Evolutionary conservation across 2,329 filamentous ascomycete genomes (phyloP), one percentile per base, ranked within the genome.

Genomic region (Sporothrix brasiliensis): DNA sequence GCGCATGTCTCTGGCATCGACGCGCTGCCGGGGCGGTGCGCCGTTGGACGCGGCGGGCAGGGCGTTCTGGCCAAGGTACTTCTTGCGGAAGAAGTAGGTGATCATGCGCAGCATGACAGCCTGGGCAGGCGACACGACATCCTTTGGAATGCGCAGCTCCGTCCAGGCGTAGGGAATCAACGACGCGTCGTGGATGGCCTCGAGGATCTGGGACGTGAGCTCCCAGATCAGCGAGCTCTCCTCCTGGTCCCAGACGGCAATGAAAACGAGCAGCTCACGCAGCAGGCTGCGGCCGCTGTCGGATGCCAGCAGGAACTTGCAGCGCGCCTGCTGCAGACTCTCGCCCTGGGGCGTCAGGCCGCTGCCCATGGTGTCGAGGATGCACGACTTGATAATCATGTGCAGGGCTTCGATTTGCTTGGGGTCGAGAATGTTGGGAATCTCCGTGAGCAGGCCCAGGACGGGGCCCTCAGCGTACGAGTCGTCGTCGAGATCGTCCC

Each of bases 321-420:
- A 97, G 27, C 94, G 86, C 1, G 94, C 92, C 73, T 93, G 92
- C 79, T 97, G 93, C 80, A 97, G 89, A 77, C 94, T 97, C 77
- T 93, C 91, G 21, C 90, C 90, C 14, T 86, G 86, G 11, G 83
- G 80, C 58, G 89, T 91, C 9, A 88, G 81, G 0, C 89, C 88
- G 73, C 91, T 90, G 72, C 91, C 92, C 71, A 88, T 85, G n/a
- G 88, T 89, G 76, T 96, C 92, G 27, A 97, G 88, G 68, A 98
- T 96, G 73, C 94, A 96, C 16, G 92, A 94, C 83, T 97, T 97
- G 76, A 98, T 91, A 72, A 97, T 96, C 94, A 97, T 97, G 69
- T 97, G 94, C 68, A 98, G 82, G 6, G 95, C 94, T 79, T 98
- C 94, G 69, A 97, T 97, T 80, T 98, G 94, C 70, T 93, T 94